phyloP scores from a whole-genome alignment of 2,329 filamentous ascomycete species.

The Paraconiothyrium brasiliense region DNA sequence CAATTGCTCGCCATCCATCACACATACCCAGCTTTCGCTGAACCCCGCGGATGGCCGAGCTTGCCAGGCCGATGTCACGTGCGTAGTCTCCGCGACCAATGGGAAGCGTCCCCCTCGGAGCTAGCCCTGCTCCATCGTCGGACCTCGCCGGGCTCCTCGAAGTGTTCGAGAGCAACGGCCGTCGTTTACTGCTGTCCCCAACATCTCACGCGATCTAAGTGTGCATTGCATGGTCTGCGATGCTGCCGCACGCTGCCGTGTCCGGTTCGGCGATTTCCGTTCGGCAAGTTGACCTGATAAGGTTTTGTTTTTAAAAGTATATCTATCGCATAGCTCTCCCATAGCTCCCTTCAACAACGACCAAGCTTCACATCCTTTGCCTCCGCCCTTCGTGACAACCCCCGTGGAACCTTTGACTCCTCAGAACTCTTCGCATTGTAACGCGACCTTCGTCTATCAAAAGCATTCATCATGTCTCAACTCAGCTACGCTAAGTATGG shows the following conservation, averaged over 20 bases:
- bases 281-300: slow-evolving; percentile 40
- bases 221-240: slow-evolving; percentile 33
- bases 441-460: background rate
- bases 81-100: slow-evolving; percentile 20
- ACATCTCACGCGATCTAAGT: slow-evolving; percentile 35
- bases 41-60: slow-evolving; percentile 23
- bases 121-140: slow-evolving; percentile 27
- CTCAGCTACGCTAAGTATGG: slow-evolving; percentile 75
- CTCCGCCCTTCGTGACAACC: slow-evolving; percentile 16
- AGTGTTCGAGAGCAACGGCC: slow-evolving; percentile 33
- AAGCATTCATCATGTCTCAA: slow-evolving; percentile 52
- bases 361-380: slow-evolving; percentile 25
- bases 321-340: slow-evolving; percentile 35
- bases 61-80: slow-evolving; percentile 35
- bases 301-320: slow-evolving; percentile 35
- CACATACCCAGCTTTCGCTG: slow-evolving; percentile 10
- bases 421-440: background rate
- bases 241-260: slow-evolving; percentile 1
- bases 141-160: slow-evolving; percentile 48
- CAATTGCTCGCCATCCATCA: slow-evolving; percentile 20
- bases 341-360: slow-evolving; percentile 26
- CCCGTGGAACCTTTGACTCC: background rate
- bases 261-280: slow-evolving; percentile 46
- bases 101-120: slow-evolving; percentile 12
- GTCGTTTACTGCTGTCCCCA: slow-evolving; percentile 29